Evolutionary conservation across 805 yeast species (phyloP), one percentile per base, ranked within the genome.

Genomic region (Brettanomyces nanus): DNA sequence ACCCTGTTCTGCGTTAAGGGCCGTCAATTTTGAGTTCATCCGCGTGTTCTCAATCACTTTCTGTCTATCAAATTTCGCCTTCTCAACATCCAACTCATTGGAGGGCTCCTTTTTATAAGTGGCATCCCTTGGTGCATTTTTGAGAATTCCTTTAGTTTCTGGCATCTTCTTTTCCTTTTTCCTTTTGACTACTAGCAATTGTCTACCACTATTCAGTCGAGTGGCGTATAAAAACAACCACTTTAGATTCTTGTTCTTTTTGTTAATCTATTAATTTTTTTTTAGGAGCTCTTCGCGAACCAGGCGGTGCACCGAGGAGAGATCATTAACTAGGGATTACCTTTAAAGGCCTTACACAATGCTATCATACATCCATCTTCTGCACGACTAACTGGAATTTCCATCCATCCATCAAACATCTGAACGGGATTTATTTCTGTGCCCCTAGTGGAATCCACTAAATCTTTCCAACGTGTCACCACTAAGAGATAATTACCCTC

Each of bases 1-100:
- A 6, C 77, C 77, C 36, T 61, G 59, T 6, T 53, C 31, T 19
- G 54, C 44, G 3, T 43, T 20, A n/a, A 48, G 44, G 28, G 46
- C 64, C 39, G 37, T 38, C 23, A 49, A 35, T 47, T 74, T 64
- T 1, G 95, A 81, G 55, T 87, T 87, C 48, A 80, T 61, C 45
- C 73, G 71, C 0, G 97, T 87, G 60, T 87, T 87, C 46, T 74
- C 77, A 40, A 81, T 75, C 15, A 87, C 96, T 52, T 80, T 75
- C 47, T 80, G 71, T 43, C 97, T 45, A 40, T 61, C 65, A 36
- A 61, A 51, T 17, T 40, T 46, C 4, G 32, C 40, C 15, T 43
- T 38, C 19, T 43, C 49, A 1, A 36, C 36, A 25, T 37, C 40
- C 6, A 44, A 17, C 18, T 48, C 43, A n/a, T 47, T 48, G 1